Conservation (phyloP, 139 green algal genomes). For the Limnomonas spitsbergensis region DNA sequence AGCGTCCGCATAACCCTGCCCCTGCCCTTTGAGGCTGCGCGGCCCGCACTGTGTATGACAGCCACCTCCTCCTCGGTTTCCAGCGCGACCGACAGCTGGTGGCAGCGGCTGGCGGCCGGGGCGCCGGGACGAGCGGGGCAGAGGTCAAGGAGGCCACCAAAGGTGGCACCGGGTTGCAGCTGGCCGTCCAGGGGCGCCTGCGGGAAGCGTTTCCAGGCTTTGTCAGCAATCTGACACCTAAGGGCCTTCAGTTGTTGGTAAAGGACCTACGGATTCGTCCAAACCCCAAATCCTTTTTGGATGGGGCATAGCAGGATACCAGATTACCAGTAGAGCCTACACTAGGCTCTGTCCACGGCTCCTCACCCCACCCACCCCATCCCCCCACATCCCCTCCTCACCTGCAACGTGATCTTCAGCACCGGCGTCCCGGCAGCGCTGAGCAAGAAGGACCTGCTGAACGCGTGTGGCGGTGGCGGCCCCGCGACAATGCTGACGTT, state of each 20-base stretch:
- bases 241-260: too few species aligned
- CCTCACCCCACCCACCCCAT: too few species aligned
- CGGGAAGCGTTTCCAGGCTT: too few species aligned
- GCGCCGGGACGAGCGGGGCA: constrained; percentile 2
- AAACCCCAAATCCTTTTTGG: too few species aligned
- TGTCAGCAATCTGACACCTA: too few species aligned
- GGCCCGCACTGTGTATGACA: neutral
- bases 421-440: constrained; percentile 10
- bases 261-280: too few species aligned
- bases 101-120: neutral
- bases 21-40: neutral
- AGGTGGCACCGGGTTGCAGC: constrained; percentile 61
- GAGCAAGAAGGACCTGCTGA: constrained; percentile 17
- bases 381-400: neutral
- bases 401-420: constrained; percentile 13
- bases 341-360: too few species aligned
- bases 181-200: constrained; percentile 59
- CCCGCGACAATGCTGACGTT: neutral
- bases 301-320: too few species aligned
- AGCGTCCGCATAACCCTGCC: constrained; percentile 51
- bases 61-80: constrained; percentile 26
- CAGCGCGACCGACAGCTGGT: constrained; percentile 28
- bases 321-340: too few species aligned
- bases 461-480: neutral
- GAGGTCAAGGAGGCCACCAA: constrained; percentile 70